Conservation (phyloP, 2,329 filamentous ascomycete species). For the Penicillium sp. region DNA sequence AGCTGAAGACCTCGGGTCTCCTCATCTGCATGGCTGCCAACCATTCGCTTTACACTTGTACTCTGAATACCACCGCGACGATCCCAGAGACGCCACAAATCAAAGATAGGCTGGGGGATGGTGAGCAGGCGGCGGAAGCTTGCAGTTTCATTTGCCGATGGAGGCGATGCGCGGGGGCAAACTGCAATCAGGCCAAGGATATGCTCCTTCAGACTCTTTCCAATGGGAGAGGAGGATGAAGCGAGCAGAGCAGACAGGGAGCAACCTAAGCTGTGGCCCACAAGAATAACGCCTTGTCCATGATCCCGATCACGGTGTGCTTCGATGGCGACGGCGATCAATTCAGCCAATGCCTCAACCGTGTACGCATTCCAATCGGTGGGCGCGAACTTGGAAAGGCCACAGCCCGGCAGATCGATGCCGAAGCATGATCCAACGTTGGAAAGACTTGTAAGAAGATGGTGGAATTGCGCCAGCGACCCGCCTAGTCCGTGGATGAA, state of each 20-base stretch:
- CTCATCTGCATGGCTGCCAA: slow-evolving; percentile 46
- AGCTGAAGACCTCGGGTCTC: slow-evolving; percentile 50
- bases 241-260: slow-evolving; percentile 75
- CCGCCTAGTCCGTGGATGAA: slow-evolving; percentile 95
- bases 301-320: slow-evolving; percentile 67
- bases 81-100: slow-evolving; percentile 78
- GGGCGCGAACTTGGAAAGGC: slow-evolving; percentile 74
- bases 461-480: slow-evolving; percentile 83
- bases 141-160: slow-evolving; percentile 56
- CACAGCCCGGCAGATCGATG: slow-evolving; percentile 89
- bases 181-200: slow-evolving; percentile 79
- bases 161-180: slow-evolving; percentile 73
- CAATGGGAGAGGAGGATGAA: slow-evolving; percentile 59
- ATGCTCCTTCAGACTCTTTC: slow-evolving; percentile 60
- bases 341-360: slow-evolving; percentile 71
- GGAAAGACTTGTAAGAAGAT: slow-evolving; percentile 76
- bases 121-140: slow-evolving; percentile 63
- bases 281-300: slow-evolving; percentile 73
- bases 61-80: slow-evolving; percentile 77
- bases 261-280: slow-evolving; percentile 90
- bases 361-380: slow-evolving; percentile 77
- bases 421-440: slow-evolving; percentile 83
- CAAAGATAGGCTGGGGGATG: slow-evolving; percentile 70
- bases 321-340: slow-evolving; percentile 75
- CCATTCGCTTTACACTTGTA: slow-evolving; percentile 76